Evolutionary conservation across 106 monocot species (phyloP).

Genomic region (Phalaenopsis equestris): DNA sequence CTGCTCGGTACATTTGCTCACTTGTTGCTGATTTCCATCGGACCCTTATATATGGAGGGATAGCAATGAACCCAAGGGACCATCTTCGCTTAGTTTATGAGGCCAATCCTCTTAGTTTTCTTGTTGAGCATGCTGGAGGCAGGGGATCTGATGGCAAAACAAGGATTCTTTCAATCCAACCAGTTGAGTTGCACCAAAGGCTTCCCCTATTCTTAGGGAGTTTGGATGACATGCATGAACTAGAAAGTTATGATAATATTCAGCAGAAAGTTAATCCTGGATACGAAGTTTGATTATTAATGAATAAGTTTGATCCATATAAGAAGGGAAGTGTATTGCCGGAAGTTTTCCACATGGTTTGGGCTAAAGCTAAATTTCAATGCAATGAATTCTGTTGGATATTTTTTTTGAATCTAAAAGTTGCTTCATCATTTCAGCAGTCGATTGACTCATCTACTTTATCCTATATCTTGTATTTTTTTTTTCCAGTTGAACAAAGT

Average conservation of each 20-base stretch:
- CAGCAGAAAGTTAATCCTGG: conserved; percentile 98
- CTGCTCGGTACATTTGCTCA: conserved; percentile 89
- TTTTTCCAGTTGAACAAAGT: neutral
- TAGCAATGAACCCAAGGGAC: conserved; percentile 91
- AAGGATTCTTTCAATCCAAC: conserved; percentile 80
- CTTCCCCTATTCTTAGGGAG: conserved; percentile 88
- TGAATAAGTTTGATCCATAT: neutral
- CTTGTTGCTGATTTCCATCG: conserved; percentile 92
- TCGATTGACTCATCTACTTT: no score
- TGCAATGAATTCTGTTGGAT: neutral
- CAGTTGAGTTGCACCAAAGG: conserved; percentile 84
- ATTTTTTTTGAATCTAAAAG: no score
- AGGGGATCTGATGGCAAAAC: conserved; percentile 84
- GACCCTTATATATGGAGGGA: conserved; percentile 84
- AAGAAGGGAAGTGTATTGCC: neutral
- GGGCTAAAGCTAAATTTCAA: neutral
- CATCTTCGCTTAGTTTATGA: conserved; percentile 95
- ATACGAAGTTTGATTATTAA: conserved; percentile 68
- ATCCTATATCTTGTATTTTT: neutral
- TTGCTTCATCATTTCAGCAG: no score
- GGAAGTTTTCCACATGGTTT: neutral
- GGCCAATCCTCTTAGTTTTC: conserved; percentile 92
- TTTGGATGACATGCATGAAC: conserved; percentile 77
- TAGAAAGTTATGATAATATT: conserved; percentile 86
- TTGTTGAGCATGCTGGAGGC: conserved; percentile 93